phyloP scores from a whole-genome alignment of 441 rosid species.

The Euphorbia celastroides region DNA sequence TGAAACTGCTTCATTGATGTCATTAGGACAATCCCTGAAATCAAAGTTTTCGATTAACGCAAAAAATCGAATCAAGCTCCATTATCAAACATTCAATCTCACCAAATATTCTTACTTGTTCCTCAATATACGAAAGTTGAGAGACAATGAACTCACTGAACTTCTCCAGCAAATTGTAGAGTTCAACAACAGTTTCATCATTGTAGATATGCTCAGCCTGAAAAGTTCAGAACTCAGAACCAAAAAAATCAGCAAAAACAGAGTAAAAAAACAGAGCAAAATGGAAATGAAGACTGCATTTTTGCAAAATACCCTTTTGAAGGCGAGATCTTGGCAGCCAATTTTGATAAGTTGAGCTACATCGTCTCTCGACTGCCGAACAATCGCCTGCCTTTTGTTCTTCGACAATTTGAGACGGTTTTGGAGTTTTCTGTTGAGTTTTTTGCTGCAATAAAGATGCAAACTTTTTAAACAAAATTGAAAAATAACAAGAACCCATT shows the following conservation, averaged over 20 bases:
- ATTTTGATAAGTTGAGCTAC: conserved; percentile 55
- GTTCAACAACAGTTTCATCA: conserved; percentile 44
- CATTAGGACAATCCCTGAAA: conserved; percentile 61
- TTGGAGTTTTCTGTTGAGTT: conserved; percentile 45
- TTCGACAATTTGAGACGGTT: conserved; percentile 51
- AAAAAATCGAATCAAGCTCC: background rate
- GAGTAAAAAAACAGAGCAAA: background rate
- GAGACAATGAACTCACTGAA: conserved; percentile 51
- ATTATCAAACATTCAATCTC: background rate
- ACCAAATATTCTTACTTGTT: conserved; percentile 33
- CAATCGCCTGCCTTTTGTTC: conserved; percentile 54
- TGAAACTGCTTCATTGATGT: conserved; percentile 78
- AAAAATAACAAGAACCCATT: background rate
- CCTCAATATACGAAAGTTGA: conserved; percentile 50
- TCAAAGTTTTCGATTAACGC: conserved; percentile 2
- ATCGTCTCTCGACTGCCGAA: conserved; percentile 51
- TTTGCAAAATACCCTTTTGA: conserved; percentile 29
- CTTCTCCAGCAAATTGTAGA: conserved; percentile 49
- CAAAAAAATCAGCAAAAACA: background rate
- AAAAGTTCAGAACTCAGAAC: background rate
- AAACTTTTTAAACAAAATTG: background rate
- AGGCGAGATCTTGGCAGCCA: conserved; percentile 50
- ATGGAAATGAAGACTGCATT: no score
- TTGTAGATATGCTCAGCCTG: conserved; percentile 61
- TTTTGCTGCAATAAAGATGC: conserved; percentile 41